Evolutionary conservation across 805 yeast species (phyloP), one percentile per base, ranked within the genome.

Genomic region (Clavispora carvajalis): DNA sequence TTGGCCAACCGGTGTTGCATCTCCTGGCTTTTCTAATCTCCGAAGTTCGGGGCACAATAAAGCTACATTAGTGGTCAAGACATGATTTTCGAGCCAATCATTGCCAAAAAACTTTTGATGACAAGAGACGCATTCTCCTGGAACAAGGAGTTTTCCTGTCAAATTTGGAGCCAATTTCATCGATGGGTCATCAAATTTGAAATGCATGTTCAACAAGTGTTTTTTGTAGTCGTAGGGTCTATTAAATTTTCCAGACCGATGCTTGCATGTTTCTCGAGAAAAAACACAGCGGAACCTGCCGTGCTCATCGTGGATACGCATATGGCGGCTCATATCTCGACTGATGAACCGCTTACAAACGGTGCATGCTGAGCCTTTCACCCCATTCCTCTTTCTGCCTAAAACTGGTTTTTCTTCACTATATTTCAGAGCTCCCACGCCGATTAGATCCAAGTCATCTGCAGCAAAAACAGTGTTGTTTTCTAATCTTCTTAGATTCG

Each of bases 31-130:
- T 17, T 30, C 35, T 6, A 34, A 17, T 22, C 24, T 31, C 17
- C 25, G 29, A 16, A 41, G 34, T 22, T 41, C 40, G 10, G 18
- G 38, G 21, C 42, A 37, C 24, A 35, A 39, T 29, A 13, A 36
- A 12, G 36, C 21, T 13, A 11, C 18, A 28, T 48, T 49, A 10
- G 42, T 46, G n/a, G 67, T 57, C 41, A 73, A 54, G 9, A 80
- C 71, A 53, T 80, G 87, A 11, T 57, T 48, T 15, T 74, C 74
- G 16, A 81, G 59, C 86, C 86, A 81, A 15, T 67, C 73, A 21
- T 61, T 60, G 7, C 80, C 85, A 11, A 60, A 52, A 49, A 66
- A 71, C 33, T 71, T 52, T 13, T 52, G 55, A 1, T 81, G 80
- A 54, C 86, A 81, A 1, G 69, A 69, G 16, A 54, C 52, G 42